phyloP scores from a whole-genome alignment of 2,329 filamentous ascomycete genomes.

The Cladophialophora bantiana region DNA sequence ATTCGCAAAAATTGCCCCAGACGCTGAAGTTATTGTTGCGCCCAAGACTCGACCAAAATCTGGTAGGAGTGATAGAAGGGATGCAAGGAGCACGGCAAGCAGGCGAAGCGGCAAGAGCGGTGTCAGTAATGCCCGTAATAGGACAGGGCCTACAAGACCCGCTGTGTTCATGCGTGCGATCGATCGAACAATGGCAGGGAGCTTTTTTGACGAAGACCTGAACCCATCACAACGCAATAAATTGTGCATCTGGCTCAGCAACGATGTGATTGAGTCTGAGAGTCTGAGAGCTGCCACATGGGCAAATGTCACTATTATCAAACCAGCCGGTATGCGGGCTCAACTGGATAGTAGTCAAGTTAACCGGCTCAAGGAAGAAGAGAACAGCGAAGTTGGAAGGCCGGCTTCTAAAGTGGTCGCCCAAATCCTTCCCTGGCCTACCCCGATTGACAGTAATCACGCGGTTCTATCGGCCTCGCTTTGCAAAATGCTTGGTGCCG shows the following conservation, averaged over 20 bases:
- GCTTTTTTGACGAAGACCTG: conserved; percentile 77
- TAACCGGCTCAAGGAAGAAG: conserved; percentile 70
- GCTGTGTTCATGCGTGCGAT: conserved; percentile 78
- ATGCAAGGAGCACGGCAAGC: conserved; percentile 81
- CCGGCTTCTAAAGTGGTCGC: conserved; percentile 75
- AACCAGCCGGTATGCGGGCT: conserved; percentile 76
- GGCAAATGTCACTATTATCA: conserved; percentile 84
- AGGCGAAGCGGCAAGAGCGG: conserved; percentile 77
- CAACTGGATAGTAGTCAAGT: conserved; percentile 73
- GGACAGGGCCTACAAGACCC: conserved; percentile 56
- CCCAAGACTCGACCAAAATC: conserved; percentile 83
- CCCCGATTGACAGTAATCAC: conserved; percentile 82
- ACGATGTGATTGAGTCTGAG: conserved; percentile 74
- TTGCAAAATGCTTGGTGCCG: conserved; percentile 74
- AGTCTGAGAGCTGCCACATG: conserved; percentile 78
- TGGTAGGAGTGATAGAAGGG: conserved; percentile 67
- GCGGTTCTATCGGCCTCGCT: conserved; percentile 79
- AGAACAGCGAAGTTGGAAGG: conserved; percentile 62
- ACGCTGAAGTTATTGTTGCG: conserved; percentile 96
- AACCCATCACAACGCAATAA: conserved; percentile 58
- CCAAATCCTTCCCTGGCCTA: conserved; percentile 78
- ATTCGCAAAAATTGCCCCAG: conserved; percentile 91
- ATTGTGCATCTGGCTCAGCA: conserved; percentile 84
- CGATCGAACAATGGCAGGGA: conserved; percentile 70
- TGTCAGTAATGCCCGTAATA: conserved; percentile 70